phyloP scores from a whole-genome alignment of 2,329 filamentous ascomycete genomes.

The Dactylellina leptospora region DNA sequence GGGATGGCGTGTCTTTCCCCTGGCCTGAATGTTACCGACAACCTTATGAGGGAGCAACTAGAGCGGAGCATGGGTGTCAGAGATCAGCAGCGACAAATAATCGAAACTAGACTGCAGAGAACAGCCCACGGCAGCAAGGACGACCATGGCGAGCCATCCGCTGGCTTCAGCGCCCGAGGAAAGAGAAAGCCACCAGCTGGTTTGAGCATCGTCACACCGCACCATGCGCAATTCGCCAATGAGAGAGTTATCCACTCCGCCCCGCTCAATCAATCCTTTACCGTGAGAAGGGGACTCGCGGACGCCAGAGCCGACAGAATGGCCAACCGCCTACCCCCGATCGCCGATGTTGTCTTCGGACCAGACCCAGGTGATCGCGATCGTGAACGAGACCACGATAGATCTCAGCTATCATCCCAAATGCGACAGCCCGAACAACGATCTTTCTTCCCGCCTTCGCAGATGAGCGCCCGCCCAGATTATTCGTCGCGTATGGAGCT shows the following conservation, averaged over 20 bases:
- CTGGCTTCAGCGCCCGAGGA: slow-evolving; percentile 62
- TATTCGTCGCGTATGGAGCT: slow-evolving; percentile 61
- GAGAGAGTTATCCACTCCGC: slow-evolving; percentile 97
- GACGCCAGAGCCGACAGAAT: slow-evolving; percentile 51
- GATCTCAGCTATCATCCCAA: slow-evolving; percentile 55
- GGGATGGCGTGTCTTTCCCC: slow-evolving; percentile 94
- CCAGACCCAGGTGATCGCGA: slow-evolving; percentile 70
- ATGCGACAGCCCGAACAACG: slow-evolving; percentile 50
- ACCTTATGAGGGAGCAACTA: slow-evolving; percentile 93
- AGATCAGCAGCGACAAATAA: slow-evolving; percentile 93
- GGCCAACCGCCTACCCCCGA: slow-evolving; percentile 84
- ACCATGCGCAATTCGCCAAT: slow-evolving; percentile 88
- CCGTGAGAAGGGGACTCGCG: slow-evolving; percentile 72
- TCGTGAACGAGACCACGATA: slow-evolving; percentile 57
- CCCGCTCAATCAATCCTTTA: slow-evolving; percentile 92
- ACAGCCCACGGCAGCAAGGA: slow-evolving; percentile 70
- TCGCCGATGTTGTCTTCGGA: slow-evolving; percentile 86
- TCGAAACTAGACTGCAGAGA: slow-evolving; percentile 88
- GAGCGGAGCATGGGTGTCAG: slow-evolving; percentile 92
- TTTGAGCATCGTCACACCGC: slow-evolving; percentile 92
- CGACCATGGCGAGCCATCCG: slow-evolving; percentile 64
- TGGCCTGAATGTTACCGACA: slow-evolving; percentile 94
- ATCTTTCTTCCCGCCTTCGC: slow-evolving; percentile 55
- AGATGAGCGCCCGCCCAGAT: slow-evolving; percentile 69
- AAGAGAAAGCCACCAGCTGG: slow-evolving; percentile 85